Percentiles rank a stretch among this genome's conserved stretches.
Conservation (phyloP, 176 grass and related monocot genomes). For the Raddia guianensis region DNA sequence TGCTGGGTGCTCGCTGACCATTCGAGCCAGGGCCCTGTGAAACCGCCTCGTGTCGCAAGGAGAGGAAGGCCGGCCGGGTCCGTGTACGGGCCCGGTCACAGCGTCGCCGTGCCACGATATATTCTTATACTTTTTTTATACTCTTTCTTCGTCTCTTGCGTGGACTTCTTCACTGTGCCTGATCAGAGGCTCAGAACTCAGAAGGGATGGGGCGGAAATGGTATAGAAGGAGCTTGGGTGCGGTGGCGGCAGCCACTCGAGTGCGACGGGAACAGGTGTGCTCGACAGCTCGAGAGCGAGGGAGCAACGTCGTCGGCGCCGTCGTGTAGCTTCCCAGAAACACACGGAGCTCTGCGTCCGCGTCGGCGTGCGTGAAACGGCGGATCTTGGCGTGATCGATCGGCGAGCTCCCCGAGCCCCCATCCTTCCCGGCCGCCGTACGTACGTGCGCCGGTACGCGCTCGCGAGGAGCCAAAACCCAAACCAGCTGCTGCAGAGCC, state of each 20-base stretch:
- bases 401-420: slow-evolving; percentile 6
- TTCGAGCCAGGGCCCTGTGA: not conserved
- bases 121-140: not conserved
- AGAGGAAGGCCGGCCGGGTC: not conserved
- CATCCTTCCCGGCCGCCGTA: not conserved
- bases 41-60: slow-evolving; percentile 27
- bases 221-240: not conserved
- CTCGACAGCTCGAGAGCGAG: not conserved
- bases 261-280: not conserved
- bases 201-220: not conserved
- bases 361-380: not conserved
- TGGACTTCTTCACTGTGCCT: not conserved
- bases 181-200: not conserved
- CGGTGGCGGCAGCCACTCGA: not conserved
- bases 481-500: not conserved
- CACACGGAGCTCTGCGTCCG: not conserved
- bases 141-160: not conserved
- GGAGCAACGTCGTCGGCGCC: slow-evolving; percentile 1
- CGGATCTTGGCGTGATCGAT: slow-evolving; percentile 30
- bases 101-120: not conserved
- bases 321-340: slow-evolving; percentile 5
- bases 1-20: not conserved
- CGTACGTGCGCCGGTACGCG: not conserved
- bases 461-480: not conserved
- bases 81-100: not conserved